These are phyloP conservation scores for Botrytis porri DNA, from an alignment of 2,329 filamentous ascomycete species.

Conservation along the genomic window DNA sequence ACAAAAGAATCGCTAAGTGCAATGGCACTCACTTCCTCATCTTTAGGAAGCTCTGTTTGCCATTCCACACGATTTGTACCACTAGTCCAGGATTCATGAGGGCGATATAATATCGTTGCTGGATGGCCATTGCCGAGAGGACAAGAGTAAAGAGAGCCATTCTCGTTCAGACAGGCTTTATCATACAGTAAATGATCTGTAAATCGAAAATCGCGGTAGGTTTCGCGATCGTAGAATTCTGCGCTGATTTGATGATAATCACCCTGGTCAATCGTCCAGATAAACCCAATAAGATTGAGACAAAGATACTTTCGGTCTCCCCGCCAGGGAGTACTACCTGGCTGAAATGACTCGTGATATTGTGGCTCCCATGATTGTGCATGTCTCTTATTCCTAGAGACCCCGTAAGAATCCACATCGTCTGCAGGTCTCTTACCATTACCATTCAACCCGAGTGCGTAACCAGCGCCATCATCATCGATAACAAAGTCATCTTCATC, in stretches of 20 bases:
- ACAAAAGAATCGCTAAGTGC: constrained; percentile 89
- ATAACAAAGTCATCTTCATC: constrained; percentile 77
- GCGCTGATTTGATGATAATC: constrained; percentile 91
- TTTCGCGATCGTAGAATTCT: constrained; percentile 94
- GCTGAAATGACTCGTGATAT: constrained; percentile 84
- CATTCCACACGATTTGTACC: constrained; percentile 84
- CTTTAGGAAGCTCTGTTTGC: constrained; percentile 80
- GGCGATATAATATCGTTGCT: constrained; percentile 89
- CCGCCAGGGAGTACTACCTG: constrained; percentile 92
- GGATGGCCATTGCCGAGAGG: constrained; percentile 63
- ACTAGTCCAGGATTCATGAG: constrained; percentile 86
- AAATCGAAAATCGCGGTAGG: constrained; percentile 93
- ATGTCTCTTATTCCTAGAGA: constrained; percentile 44
- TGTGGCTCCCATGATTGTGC: constrained; percentile 49
- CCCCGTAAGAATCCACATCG: constrained; percentile 39
- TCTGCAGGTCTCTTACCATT: constrained; percentile 64
- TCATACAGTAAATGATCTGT: constrained; percentile 95
- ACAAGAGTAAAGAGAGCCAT: constrained; percentile 82
- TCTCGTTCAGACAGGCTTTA: constrained; percentile 86
- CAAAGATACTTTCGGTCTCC: constrained; percentile 92
- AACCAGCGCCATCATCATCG: constrained; percentile 93
- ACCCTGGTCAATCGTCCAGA: constrained; percentile 97
- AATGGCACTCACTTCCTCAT: constrained; percentile 84
- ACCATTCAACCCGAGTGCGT: constrained; percentile 57
- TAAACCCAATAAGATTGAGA: constrained; percentile 87